Evolutionary conservation across 1,139 yeast genomes (phyloP), one percentile per base, ranked within the genome.

Genomic region (Hansenula sp.): DNA sequence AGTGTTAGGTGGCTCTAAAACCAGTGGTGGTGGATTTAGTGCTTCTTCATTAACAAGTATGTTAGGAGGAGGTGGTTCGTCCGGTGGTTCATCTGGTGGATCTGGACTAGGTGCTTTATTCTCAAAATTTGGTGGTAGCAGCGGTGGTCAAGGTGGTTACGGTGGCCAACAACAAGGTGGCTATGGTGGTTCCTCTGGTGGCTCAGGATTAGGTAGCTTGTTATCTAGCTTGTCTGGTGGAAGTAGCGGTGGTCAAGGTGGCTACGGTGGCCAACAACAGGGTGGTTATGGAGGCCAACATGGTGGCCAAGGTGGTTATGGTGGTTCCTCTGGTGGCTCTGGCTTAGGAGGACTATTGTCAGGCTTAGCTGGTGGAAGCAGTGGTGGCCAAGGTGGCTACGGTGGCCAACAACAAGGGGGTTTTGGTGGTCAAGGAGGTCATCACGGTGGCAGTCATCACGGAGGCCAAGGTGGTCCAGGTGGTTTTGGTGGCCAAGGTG

Each of bases 1-100:
- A 17, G 46, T 54, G 13, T 47, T 53, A 19, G 52, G 55, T 39
- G 33, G 24, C 8, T 25, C 38, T 15, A 41, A 42, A 27, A 18
- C 43, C 15, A 39, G 47, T 18, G 33, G 41, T 10, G 46, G 49
- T 16, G 44, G 47, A 33, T 52, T 51, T 34, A 48, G 44, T 21
- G 33, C 49, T 25, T 42, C 50, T 5, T 44, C 49, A 13, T 48
- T 51, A n/a, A 50, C 47, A n/a, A 48, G 55, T 9, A 32, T 52
- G 30, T 37, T 57, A 16, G 28, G 41, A 31, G 44, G 50, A 24
- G 36, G 41, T 29, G 39, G 46, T 21, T 21, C 25, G 9, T 21
- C 25, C 25, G 40, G 47, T 6, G 39, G 39, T 12, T 35, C 41
- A 21, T 40, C 44, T 31, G 33, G 46, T n/a, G 38, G 41, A 31